phyloP scores from a whole-genome alignment of 2,329 filamentous ascomycete genomes.

The Thelonectria olida region DNA sequence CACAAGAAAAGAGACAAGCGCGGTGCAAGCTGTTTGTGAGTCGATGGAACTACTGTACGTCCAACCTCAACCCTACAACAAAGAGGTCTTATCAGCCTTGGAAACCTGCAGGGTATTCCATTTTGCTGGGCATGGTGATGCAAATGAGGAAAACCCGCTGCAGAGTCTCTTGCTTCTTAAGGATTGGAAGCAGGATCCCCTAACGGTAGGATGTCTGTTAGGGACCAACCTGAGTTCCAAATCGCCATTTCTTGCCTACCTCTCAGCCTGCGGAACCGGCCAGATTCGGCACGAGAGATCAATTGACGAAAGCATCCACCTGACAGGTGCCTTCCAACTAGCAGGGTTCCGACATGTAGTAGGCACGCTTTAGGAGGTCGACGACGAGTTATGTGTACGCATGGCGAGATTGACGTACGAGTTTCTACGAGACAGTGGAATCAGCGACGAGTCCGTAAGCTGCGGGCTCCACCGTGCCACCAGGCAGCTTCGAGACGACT shows the following conservation, averaged over 20 bases:
- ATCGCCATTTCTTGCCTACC: too few species aligned
- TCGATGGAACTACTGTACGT: neutral
- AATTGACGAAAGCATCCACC: too few species aligned
- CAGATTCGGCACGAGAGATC: too few species aligned
- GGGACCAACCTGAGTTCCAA: neutral
- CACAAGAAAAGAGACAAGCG: neutral
- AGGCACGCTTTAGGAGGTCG: neutral
- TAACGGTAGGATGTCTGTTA: neutral
- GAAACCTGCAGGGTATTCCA: neutral
- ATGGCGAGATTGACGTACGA: neutral
- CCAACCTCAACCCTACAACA: too few species aligned
- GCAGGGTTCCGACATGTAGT: too few species aligned
- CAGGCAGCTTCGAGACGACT: neutral
- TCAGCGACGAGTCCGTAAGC: neutral
- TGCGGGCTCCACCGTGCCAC: neutral
- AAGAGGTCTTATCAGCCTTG: neutral
- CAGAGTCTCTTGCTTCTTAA: neutral
- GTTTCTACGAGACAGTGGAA: neutral
- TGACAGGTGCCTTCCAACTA: too few species aligned
- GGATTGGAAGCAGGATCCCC: neutral
- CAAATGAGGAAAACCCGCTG: neutral
- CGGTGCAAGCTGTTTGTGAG: neutral
- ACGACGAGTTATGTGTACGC: neutral
- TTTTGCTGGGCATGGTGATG: neutral
- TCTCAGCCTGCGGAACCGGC: too few species aligned